Base-by-base conservation (phyloP, 768 basidiomycete genomes). In the Coprinellus micaceus region DNA sequence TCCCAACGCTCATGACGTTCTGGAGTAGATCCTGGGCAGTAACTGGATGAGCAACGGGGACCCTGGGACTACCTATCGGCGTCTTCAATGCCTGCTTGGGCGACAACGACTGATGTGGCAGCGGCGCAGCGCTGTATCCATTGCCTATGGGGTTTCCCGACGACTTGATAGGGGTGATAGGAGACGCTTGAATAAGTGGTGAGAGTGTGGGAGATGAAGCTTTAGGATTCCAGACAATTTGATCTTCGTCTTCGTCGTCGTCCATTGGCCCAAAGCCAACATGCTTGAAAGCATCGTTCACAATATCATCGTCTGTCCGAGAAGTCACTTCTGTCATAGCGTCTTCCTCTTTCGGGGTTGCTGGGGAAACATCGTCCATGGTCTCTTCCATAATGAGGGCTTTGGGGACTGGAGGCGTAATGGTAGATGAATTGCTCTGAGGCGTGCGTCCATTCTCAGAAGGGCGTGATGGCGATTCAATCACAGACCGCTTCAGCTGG, bases 231-330 rank as follows among this genome's bases (percentile, higher is more conserved):
- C 85, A 88, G 47, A 98, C 85, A 61, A 94, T 85, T 66, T 89
- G 81, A 1, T 85, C 85, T 9, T 83, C 81, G 1, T 81, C 80
- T 4, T 81, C 80, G 2, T 74, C 71, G 12, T 71, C 75, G 24
- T 74, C 70, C 37, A 58, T 74, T 13, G 69, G 70, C 25, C 71
- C 73, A 17, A 77, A 71, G 37, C 67, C 73, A 26, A 71, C 79
- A 64, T 80, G 70, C 25, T 80, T 71, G 64, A 91, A 86, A 4
- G 83, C 88, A 11, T 85, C 82, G 11, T 77, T 81, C 30, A 97
- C 81, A 0, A 88, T 84, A 63, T 96, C 96, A 59, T 93, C 91
- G 45, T 93, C 91, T 1, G 88, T 90, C 40, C 79, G 81, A 10
- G 83, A 88, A 25, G 85, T 85, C 47, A 81, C 76, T 19, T 87